Evolutionary conservation across 2,329 filamentous ascomycete species (phyloP).

Genomic region (Arthrobotrys sinensis): DNA sequence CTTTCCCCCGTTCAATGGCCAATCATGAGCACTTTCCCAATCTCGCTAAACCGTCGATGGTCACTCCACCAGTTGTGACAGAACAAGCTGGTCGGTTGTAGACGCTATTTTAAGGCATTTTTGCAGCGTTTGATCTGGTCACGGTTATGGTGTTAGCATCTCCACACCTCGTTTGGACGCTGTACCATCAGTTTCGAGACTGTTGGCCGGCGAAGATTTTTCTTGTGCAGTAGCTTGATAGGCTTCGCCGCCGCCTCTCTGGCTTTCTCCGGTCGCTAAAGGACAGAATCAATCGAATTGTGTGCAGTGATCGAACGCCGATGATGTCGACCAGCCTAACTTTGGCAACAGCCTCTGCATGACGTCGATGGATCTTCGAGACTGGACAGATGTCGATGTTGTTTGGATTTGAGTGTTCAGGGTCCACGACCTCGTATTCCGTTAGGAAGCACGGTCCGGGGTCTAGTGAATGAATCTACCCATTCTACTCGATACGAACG

Average conservation of each 20-base stretch:
- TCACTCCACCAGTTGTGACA: constrained; percentile 43
- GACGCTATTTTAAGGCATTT: constrained; percentile 50
- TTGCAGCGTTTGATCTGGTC: constrained; percentile 29
- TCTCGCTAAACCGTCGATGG: constrained; percentile 46
- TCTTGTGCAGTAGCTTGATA: neutral
- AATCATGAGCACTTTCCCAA: constrained; percentile 49
- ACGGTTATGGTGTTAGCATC: constrained; percentile 38
- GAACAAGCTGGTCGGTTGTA: constrained; percentile 49
- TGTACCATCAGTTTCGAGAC: constrained; percentile 12
- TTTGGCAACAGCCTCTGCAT: neutral
- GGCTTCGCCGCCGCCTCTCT: constrained; percentile 22
- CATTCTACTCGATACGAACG: neutral
- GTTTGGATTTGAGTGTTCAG: neutral
- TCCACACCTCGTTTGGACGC: constrained; percentile 44
- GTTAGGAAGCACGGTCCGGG: constrained; percentile 2
- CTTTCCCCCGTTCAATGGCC: constrained; percentile 27
- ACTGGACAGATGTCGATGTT: neutral
- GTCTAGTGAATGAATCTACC: neutral
- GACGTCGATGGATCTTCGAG: constrained; percentile 3
- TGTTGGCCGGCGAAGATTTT: constrained; percentile 20
- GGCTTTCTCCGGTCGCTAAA: constrained; percentile 9
- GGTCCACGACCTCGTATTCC: constrained; percentile 21
- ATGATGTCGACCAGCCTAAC: constrained; percentile 5
- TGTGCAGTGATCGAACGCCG: neutral
- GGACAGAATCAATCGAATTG: constrained; percentile 10